Conservation (phyloP, 352 stramenopile species). For the Globisporangium rhizosaccharum region DNA sequence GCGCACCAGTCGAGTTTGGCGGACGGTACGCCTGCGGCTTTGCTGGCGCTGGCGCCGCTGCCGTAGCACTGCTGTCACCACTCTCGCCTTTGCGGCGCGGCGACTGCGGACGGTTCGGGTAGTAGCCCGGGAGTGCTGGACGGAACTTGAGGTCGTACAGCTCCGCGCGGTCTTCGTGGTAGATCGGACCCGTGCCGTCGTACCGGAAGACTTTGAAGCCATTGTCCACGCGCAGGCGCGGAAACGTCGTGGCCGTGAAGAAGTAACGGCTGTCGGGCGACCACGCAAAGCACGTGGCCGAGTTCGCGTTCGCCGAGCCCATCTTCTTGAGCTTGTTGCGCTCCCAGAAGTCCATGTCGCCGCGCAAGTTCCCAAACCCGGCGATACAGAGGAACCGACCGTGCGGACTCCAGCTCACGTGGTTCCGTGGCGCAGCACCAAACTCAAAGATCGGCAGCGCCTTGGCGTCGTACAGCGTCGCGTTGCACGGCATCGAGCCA, state of each 20-base stretch:
- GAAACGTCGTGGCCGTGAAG: constrained; percentile 93
- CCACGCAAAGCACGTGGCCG: constrained; percentile 85
- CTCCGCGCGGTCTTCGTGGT: constrained; percentile 76
- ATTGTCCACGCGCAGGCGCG: constrained; percentile 99
- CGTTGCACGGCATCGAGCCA: constrained; percentile 92
- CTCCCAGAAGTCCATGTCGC: constrained; percentile 95
- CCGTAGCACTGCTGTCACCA: constrained; percentile 19
- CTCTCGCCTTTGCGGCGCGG: constrained; percentile 67
- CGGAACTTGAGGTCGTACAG: constrained; percentile 88
- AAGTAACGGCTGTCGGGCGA: constrained; percentile 95
- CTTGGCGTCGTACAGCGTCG: constrained; percentile 96
- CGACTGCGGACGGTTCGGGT: constrained; percentile 86
- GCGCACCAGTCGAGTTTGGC: constrained; percentile 81
- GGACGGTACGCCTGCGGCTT: constrained; percentile 84
- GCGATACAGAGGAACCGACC: constrained; percentile 94
- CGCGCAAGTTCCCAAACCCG: constrained; percentile 96
- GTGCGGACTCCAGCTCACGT: constrained; percentile 93
- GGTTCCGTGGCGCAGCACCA: constrained; percentile 93
- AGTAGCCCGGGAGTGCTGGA: constrained; percentile 64
- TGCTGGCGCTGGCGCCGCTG: constrained; percentile 35
- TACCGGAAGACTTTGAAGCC: constrained; percentile 96
- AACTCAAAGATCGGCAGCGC: constrained; percentile 95
- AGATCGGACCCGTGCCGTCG: constrained; percentile 89
- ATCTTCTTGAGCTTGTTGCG: constrained; percentile 96
- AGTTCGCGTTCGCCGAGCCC: constrained; percentile 76